Evolutionary conservation across 169 alveolate species (phyloP), one percentile per base, ranked within the genome.

Genomic region (Cryptosporidium ryanae): DNA sequence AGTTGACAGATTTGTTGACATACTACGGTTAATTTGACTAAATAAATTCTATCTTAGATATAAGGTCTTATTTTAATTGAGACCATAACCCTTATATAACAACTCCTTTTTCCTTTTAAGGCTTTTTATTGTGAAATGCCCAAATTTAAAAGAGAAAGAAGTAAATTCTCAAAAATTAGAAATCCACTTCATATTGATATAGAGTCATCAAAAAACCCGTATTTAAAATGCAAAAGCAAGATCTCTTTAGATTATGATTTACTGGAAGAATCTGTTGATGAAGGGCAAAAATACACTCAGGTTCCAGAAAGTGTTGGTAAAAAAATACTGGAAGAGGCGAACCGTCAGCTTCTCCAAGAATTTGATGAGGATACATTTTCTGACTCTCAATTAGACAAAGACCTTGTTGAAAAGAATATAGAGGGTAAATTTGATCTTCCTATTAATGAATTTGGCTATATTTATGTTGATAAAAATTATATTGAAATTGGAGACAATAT

Each of bases 161-260:
- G 17, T 38, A 76, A 76, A 50, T 63, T 34, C 25, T 59, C 50
- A 57, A 76, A 43, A 25, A 49, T 32, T 21, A 55, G 71, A 34
- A 76, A 76, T 34, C 87, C 87, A 12, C 64, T 76, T 15, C 76
- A 76, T 76, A 27, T 76, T n/a, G 87, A 76, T 34, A 76, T 76
- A 18, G 87, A 76, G 48, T 68, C 50, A 18, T 59, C 83, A 50
- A 68, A 15, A n/a, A 32, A 64, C 12, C 83, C 83, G 2, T 76
- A 61, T 34, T 76, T 4, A 1, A 61, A 44, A 34, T 32, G 17
- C 25, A 55, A 34, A 13, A 18, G 21, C 1, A 46, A 34, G 38
- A 21, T 0, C 0, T 17, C 76, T 7, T 21, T 2, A 63, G 70
- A 65, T 17, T 90, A 70, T 61, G 59, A 83, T 83, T 38, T 10